Conservation (phyloP, 2,329 filamentous ascomycete genomes). For the Botryosphaeria agaves region DNA sequence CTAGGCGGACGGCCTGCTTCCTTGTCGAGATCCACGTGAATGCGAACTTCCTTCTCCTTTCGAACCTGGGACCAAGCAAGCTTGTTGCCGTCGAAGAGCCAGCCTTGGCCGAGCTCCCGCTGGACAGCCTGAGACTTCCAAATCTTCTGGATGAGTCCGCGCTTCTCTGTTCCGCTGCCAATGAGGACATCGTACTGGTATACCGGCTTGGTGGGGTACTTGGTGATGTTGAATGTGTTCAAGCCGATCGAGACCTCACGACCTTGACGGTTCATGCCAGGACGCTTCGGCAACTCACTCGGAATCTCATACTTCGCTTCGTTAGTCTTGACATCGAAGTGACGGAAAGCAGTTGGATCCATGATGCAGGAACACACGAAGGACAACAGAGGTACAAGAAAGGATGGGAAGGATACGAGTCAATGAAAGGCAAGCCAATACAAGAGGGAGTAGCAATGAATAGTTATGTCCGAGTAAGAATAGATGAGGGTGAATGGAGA, state of each 20-base stretch:
- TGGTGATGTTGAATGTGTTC: conserved; percentile 58
- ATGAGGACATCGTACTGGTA: conserved; percentile 73
- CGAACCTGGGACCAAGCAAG: conserved; percentile 49
- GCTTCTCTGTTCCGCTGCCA: conserved; percentile 44
- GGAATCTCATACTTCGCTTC: conserved; percentile 4
- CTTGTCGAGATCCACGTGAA: conserved; percentile 55
- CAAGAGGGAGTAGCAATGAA: neutral
- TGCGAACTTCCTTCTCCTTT: conserved; percentile 13
- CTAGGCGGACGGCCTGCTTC: conserved; percentile 32
- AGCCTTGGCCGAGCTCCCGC: conserved; percentile 34
- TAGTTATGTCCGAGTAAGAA: neutral
- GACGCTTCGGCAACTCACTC: conserved; percentile 16
- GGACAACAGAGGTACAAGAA: conserved; percentile 1
- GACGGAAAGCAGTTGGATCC: conserved; percentile 1
- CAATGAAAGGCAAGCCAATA: neutral
- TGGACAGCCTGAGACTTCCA: conserved; percentile 53
- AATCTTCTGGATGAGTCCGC: conserved; percentile 53
- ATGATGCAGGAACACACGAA: conserved; percentile 2
- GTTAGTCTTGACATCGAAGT: conserved; percentile 2
- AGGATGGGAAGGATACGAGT: neutral
- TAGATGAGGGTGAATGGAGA: neutral
- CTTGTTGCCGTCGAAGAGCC: conserved; percentile 70
- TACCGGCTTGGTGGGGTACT: conserved; percentile 43
- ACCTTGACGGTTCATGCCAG: conserved; percentile 17
- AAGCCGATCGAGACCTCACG: conserved; percentile 27